Evolutionary conservation across 2,329 filamentous ascomycete species (phyloP).

Genomic region (Trichoderma asperellum): DNA sequence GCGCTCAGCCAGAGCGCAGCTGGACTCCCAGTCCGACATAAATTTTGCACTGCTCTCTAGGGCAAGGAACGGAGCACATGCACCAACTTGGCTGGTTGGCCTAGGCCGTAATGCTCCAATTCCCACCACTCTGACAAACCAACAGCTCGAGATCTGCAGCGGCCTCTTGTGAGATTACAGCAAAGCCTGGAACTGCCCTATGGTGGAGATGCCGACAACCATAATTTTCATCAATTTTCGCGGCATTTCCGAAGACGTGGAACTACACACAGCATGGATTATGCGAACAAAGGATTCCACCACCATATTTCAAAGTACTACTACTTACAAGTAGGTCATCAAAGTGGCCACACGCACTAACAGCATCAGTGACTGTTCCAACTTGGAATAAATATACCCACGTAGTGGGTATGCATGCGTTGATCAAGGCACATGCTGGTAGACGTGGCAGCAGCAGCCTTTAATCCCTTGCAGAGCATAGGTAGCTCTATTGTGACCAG

Average conservation of each 20-base stretch:
- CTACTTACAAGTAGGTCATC: no score
- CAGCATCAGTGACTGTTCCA: not conserved
- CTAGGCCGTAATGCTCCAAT: not conserved
- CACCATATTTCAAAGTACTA: no score
- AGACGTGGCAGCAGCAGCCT: not conserved
- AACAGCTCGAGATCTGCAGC: not conserved
- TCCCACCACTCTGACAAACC: not conserved
- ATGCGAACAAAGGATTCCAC: not conserved
- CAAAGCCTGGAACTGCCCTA: not conserved
- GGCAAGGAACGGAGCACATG: not conserved
- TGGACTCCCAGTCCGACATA: not conserved
- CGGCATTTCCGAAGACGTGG: conserved; percentile 13
- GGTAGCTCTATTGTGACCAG: not conserved
- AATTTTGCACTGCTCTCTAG: conserved; percentile 4
- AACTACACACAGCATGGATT: not conserved
- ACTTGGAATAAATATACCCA: not conserved
- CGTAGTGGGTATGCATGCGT: not conserved
- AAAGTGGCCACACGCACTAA: not conserved
- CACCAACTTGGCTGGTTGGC: not conserved
- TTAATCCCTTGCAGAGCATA: not conserved
- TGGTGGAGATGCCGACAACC: not conserved
- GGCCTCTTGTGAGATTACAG: not conserved
- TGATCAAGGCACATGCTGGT: not conserved
- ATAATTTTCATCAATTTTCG: not conserved
- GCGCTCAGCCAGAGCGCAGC: conserved; percentile 8